Percentiles rank a stretch among this genome's conserved stretches.
Conservation (phyloP, 202 grass and related monocot genomes). For the Zoysia matrella region DNA sequence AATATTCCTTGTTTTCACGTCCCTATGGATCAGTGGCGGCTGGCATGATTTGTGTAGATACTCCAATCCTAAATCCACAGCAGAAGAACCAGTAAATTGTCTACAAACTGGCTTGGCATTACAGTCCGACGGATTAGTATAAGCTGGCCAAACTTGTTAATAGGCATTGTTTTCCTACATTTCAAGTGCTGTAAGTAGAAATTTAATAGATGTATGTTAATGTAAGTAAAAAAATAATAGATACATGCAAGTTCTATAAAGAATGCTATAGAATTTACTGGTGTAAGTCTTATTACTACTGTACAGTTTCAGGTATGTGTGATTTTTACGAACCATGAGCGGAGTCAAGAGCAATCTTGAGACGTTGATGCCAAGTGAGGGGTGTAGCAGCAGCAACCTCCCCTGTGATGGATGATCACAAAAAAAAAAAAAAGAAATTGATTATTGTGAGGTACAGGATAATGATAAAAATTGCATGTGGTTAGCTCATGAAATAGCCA, state of each 20-base stretch:
- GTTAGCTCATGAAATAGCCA: not conserved
- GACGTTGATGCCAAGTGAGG: no score
- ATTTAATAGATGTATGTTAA: no score
- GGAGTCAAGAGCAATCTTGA: constrained; percentile 29
- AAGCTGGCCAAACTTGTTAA: not conserved
- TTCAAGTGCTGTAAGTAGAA: not conserved
- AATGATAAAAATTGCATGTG: not conserved
- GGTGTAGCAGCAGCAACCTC: no score
- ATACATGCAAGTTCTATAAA: no score
- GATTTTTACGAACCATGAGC: constrained; percentile 63
- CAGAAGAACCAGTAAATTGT: not conserved
- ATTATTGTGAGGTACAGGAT: not conserved
- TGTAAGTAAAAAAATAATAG: no score
- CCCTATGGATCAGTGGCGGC: constrained; percentile 22
- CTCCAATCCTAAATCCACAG: constrained; percentile 54
- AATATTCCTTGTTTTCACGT: constrained; percentile 72
- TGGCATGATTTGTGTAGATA: constrained; percentile 79
- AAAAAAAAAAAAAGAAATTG: no score
- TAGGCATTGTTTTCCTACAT: not conserved
- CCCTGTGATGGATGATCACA: no score
- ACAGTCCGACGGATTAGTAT: not conserved
- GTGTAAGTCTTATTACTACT: not conserved
- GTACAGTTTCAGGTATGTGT: not conserved
- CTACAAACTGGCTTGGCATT: not conserved
- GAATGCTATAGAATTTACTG: no score